Percentiles rank a stretch among this genome's conserved stretches.
Evolutionary conservation across 495 filamentous ascomycete genomes (phyloP).

Genomic region (Lasiosphaeriaceae sp.): DNA sequence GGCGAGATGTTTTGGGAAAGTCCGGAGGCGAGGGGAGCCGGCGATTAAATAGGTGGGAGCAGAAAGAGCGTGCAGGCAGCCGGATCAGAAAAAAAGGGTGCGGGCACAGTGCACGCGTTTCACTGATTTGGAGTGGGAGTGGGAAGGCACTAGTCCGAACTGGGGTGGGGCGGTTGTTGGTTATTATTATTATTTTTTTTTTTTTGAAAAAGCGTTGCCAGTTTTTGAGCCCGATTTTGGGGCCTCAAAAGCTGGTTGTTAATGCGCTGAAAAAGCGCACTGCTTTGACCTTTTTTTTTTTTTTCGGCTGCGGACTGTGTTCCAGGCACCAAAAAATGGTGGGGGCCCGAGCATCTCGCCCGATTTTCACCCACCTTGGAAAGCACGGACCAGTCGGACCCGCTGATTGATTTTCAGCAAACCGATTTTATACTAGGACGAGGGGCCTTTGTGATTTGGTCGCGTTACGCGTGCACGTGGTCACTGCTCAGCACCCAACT

Average conservation of each 20-base stretch:
- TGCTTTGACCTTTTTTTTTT: constrained; percentile 11
- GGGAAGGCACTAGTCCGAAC: constrained; percentile 26
- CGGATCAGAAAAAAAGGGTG: not conserved
- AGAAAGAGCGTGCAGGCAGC: not conserved
- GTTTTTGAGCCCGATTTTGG: constrained; percentile 13
- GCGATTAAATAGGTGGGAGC: constrained; percentile 18
- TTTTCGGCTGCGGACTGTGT: constrained; percentile 3
- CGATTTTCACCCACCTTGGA: not conserved
- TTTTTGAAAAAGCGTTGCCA: constrained; percentile 10
- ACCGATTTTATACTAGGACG: too few relatives aligned
- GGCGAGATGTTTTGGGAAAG: constrained; percentile 9
- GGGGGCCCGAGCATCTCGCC: not conserved
- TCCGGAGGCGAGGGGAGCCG: not conserved
- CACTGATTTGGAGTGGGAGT: constrained; percentile 18
- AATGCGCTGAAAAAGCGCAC: constrained; percentile 5
- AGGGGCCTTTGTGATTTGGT: too few relatives aligned
- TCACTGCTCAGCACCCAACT: too few relatives aligned
- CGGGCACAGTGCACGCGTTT: too few relatives aligned
- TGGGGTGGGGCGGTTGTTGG: constrained; percentile 17
- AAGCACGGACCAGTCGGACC: not conserved
- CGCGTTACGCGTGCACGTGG: too few relatives aligned
- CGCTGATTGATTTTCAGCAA: too few relatives aligned
- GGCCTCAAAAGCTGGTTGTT: constrained; percentile 10
- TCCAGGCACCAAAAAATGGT: not conserved
- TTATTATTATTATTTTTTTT: constrained; percentile 2